Evolutionary conservation across 495 filamentous ascomycete species (phyloP).

Genomic region (Chaetomium tenue): DNA sequence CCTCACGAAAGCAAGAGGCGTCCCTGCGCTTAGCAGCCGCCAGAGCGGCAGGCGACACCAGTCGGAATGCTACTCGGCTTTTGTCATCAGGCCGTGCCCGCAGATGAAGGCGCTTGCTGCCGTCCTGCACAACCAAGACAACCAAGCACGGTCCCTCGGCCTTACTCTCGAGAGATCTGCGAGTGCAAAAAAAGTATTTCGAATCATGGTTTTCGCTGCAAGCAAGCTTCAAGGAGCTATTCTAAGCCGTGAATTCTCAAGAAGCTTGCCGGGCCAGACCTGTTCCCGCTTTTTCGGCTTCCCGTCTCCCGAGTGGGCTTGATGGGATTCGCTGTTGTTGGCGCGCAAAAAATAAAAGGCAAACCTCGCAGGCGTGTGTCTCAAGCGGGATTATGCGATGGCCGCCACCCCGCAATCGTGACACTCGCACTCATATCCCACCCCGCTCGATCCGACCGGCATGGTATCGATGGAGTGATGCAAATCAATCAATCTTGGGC

Average conservation of each 20-base stretch:
- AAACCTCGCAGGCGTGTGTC: not conserved
- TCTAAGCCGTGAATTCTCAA: not conserved
- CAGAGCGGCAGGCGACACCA: slow-evolving; percentile 14
- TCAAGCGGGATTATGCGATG: slow-evolving; percentile 3
- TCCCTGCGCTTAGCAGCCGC: slow-evolving; percentile 19
- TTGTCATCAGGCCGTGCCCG: slow-evolving; percentile 2
- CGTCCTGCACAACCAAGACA: not conserved
- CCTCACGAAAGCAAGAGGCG: not conserved
- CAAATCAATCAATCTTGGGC: not conserved
- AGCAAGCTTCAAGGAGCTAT: not conserved
- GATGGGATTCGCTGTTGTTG: not conserved
- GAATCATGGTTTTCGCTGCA: not conserved
- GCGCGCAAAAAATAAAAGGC: not conserved
- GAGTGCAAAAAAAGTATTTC: no score
- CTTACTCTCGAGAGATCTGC: no score
- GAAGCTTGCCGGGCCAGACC: not conserved
- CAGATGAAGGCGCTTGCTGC: slow-evolving; percentile 3
- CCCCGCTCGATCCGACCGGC: not conserved
- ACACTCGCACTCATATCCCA: not conserved
- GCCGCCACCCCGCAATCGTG: not conserved
- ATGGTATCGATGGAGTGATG: not conserved
- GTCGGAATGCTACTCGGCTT: not conserved
- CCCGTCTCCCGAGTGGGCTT: no score
- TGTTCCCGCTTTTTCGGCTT: not conserved
- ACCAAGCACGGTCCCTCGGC: not conserved